Conservation (phyloP, 2,329 filamentous ascomycete species). For the Aspergillus unguis region DNA sequence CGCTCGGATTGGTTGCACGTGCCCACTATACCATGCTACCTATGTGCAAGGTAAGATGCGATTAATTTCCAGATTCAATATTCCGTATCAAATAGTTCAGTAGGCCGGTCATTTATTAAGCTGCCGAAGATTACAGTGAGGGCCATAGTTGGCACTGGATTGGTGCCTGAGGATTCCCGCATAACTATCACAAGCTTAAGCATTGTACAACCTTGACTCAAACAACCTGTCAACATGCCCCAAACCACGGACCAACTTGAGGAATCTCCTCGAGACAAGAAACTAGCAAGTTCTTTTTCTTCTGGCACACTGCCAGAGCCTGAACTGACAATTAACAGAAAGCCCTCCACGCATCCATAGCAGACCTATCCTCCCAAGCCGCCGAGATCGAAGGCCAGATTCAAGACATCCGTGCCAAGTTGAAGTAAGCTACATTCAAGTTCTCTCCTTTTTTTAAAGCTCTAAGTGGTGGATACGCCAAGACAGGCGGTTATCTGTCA, state of each 20-base stretch:
- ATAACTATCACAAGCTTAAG: too few relatives aligned
- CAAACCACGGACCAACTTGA: neutral
- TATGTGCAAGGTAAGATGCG: too few relatives aligned
- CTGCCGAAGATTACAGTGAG: too few relatives aligned
- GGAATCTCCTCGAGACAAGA: conserved; percentile 19
- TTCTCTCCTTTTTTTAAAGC: neutral
- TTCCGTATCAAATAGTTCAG: too few relatives aligned
- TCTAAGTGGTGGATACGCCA: too few relatives aligned
- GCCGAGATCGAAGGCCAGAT: conserved; percentile 36
- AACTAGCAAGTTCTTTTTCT: conserved; percentile 20
- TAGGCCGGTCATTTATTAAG: too few relatives aligned
- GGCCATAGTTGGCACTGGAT: too few relatives aligned
- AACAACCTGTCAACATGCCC: neutral
- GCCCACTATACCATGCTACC: neutral
- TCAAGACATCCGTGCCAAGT: conserved; percentile 30
- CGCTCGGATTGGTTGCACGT: conserved; percentile 13
- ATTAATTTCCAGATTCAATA: too few relatives aligned
- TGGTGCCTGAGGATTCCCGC: too few relatives aligned
- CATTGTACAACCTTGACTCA: too few relatives aligned
- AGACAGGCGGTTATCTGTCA: too few relatives aligned
- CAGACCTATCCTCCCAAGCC: conserved; percentile 48
- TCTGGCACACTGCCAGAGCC: neutral
- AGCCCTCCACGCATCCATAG: conserved; percentile 24
- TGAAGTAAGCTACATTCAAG: conserved; percentile 30
- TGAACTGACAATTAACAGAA: conserved; percentile 18